Evolutionary conservation across 441 rosid species (phyloP), one percentile per base, ranked within the genome.

Genomic region (Populus hybrid): DNA sequence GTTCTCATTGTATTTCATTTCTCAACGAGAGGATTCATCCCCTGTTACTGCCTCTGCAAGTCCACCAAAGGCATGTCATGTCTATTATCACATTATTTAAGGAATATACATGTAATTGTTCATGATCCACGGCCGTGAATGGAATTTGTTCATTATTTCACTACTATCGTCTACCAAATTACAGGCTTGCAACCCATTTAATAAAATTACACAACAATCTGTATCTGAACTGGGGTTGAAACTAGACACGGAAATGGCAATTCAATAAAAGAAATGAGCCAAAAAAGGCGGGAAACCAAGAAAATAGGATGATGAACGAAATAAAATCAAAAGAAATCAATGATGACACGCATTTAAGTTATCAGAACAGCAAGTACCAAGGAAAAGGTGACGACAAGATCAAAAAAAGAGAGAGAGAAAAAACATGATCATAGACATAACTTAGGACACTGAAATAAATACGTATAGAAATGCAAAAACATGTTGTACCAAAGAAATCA

Each of bases 401-500:
- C 31, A 29, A 29, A 29, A 29, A 29, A 29, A 29, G n/a, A n/a
- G n/a, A n/a, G n/a, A n/a, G n/a, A n/a, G n/a, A n/a, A n/a, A 29
- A 45, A 4, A 14, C 56, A 45, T 45, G 20, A 45, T 45, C 20
- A 0, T 45, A 12, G 56, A 4, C 56, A 45, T 45, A 14, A 45
- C 56, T 45, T 14, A 0, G 56, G 20, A 45, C 56, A 3, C 36
- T 35, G 7, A 45, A 16, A 12, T 16, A 45, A 42, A 12, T 3
- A 42, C 5, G 12, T 12, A 50, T 14, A 50, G 56, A 50, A 50
- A 50, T 50, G 20, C 56, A 50, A 50, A 16, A 50, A 50, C n/a
- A 50, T 16, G 59, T 50, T 14, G n/a, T 50, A 90, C 96, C 90
- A 8, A 92, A 78, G 76, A 91, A 85, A 87, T 94, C 96, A 3